Conservation (phyloP, 2,329 filamentous ascomycete species). For the Coleophoma eucalyptorum region DNA sequence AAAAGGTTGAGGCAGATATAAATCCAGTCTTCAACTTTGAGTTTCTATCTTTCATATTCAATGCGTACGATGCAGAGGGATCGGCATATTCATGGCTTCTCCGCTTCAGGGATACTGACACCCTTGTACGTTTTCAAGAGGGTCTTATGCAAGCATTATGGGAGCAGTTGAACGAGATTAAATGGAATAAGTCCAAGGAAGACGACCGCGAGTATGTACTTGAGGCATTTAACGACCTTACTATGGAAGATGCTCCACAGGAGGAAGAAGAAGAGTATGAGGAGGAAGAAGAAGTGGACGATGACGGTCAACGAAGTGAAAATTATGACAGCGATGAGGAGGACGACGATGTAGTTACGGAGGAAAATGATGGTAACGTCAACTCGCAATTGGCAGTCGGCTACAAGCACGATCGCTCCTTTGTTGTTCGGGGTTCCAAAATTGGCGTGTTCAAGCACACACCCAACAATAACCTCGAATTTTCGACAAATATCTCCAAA, state of each 20-base stretch:
- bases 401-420: conserved; percentile 95
- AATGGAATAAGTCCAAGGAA: conserved; percentile 91
- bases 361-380: conserved; percentile 72
- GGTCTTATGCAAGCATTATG: conserved; percentile 93
- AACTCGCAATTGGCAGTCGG: conserved; percentile 95
- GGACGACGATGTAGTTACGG: conserved; percentile 67
- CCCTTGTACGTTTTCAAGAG: conserved; percentile 84
- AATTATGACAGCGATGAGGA: conserved; percentile 75
- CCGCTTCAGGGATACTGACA: conserved; percentile 80
- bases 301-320: conserved; percentile 65
- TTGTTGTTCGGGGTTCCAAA: conserved; percentile 94
- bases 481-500: conserved; percentile 95
- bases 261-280: conserved; percentile 51
- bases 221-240: conserved; percentile 91
- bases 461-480: conserved; percentile 85
- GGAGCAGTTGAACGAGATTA: conserved; percentile 92
- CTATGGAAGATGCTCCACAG: conserved; percentile 74
- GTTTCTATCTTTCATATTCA: conserved; percentile 98
- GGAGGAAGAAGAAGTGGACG: conserved; percentile 45
- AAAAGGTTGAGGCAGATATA: conserved; percentile 82
- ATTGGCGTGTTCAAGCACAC: conserved; percentile 99
- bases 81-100: conserved; percentile 94
- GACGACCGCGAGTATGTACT: conserved; percentile 91
- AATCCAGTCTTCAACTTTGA: conserved; percentile 99
- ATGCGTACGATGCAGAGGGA: conserved; percentile 85